phyloP scores from a whole-genome alignment of 2,329 filamentous ascomycete genomes.

The Aspergillus fijiensis region DNA sequence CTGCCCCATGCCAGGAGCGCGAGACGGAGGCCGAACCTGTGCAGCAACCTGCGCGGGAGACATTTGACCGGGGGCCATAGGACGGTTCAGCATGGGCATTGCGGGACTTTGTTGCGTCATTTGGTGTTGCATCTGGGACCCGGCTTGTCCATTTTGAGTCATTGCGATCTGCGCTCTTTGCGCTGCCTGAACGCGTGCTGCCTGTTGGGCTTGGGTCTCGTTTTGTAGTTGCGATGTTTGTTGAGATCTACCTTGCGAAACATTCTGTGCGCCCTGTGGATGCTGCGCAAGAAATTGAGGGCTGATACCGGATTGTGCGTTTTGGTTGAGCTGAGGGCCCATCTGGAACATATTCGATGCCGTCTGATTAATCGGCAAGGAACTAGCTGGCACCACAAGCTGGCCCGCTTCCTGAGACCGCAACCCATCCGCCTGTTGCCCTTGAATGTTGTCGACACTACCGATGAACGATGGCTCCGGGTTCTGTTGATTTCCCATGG shows the following conservation, averaged over 20 bases:
- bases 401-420: slow-evolving; percentile 62
- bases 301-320: slow-evolving; percentile 38
- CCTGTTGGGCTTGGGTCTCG: slow-evolving; percentile 41
- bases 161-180: slow-evolving; percentile 49
- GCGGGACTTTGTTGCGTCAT: slow-evolving; percentile 42
- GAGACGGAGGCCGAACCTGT: slow-evolving; percentile 37
- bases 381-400: slow-evolving; percentile 64
- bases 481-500: slow-evolving; percentile 32
- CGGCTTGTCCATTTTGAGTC: slow-evolving; percentile 47
- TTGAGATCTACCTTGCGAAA: slow-evolving; percentile 44
- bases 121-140: slow-evolving; percentile 38
- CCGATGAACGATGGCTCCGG: slow-evolving; percentile 41
- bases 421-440: slow-evolving; percentile 62
- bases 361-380: slow-evolving; percentile 47
- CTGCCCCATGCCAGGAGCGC: slow-evolving; percentile 34
- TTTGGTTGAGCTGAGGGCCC: slow-evolving; percentile 43
- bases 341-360: slow-evolving; percentile 44
- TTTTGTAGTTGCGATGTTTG: slow-evolving; percentile 35
- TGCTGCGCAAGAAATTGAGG: slow-evolving; percentile 44
- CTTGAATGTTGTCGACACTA: slow-evolving; percentile 56
- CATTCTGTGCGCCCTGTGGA: slow-evolving; percentile 43
- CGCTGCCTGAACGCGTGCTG: slow-evolving; percentile 44
- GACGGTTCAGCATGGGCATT: slow-evolving; percentile 47
- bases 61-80: slow-evolving; percentile 40
- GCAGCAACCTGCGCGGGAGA: slow-evolving; percentile 37